A percentile compares a stretch with the other conserved stretches of the same genome.
phyloP scores from a whole-genome alignment of 2,329 filamentous ascomycete genomes.

The Monilinia aucupariae region DNA sequence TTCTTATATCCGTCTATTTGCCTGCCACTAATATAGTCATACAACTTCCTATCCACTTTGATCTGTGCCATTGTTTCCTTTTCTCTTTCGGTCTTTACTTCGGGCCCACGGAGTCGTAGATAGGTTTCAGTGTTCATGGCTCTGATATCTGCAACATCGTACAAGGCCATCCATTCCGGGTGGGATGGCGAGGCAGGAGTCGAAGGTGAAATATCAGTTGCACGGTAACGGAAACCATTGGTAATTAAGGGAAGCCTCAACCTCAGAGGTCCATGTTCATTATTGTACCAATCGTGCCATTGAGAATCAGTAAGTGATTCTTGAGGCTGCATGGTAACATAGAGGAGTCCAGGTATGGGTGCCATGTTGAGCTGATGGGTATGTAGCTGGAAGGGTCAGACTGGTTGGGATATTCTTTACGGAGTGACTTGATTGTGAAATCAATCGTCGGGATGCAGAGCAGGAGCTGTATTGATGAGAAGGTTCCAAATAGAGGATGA shows the following conservation, averaged over 20 bases:
- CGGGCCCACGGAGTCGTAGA: slow-evolving; percentile 54
- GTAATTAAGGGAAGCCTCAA: slow-evolving; percentile 67
- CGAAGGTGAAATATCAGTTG: slow-evolving; percentile 47
- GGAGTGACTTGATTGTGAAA: background rate
- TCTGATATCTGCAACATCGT: slow-evolving; percentile 73
- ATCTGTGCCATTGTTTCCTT: slow-evolving; percentile 58
- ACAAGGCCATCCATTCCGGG: slow-evolving; percentile 72
- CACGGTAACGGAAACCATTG: slow-evolving; percentile 75
- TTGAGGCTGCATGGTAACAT: slow-evolving; percentile 80
- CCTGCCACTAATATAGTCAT: slow-evolving; percentile 56
- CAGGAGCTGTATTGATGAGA: background rate
- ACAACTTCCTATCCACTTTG: slow-evolving; percentile 65
- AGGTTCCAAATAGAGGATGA: background rate
- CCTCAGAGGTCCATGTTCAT: slow-evolving; percentile 80
- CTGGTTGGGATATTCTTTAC: background rate
- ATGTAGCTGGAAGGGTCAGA: background rate
- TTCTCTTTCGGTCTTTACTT: slow-evolving; percentile 53
- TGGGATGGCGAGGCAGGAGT: slow-evolving; percentile 32
- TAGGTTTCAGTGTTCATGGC: slow-evolving; percentile 67
- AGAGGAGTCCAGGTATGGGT: slow-evolving; percentile 60
- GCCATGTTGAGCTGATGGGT: slow-evolving; percentile 9
- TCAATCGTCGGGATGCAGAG: background rate
- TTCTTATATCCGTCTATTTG: slow-evolving; percentile 52
- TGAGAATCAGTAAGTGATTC: slow-evolving; percentile 54
- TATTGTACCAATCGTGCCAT: slow-evolving; percentile 93